Base-by-base conservation (phyloP, 2,329 filamentous ascomycete species). In the Paecilomyces variotii region DNA sequence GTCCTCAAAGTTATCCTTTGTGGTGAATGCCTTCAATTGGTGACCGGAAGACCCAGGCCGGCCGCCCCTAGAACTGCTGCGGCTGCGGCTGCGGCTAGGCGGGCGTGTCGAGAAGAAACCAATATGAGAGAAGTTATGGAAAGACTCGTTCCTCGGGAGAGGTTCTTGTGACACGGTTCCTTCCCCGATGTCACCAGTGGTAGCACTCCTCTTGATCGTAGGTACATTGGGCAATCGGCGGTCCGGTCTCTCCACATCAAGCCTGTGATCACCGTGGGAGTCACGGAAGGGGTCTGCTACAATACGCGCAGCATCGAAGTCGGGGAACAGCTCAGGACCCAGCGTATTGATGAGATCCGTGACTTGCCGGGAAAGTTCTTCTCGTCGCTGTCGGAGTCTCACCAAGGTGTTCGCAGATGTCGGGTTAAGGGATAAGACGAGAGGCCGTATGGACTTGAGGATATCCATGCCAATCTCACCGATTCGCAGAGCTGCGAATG, bases 391-490 rank as follows among this genome's bases (percentile, higher is more conserved):
- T 59, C 91, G 86, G 55, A 99, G 83, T 66, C 87, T 88, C 62
- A 90, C 84, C 54, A 99, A 84, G 59, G 88, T 90, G 76, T 92
- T 96, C 72, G 86, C 88, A 1, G 90, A 93, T 3, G 86, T 86
- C 1, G 94, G 94, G 67, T 89, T 88, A 68, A 97, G 82, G 63
- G 90, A 94, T 34, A 97, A 81, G 53, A 96, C 80, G 9, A 99
- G 83, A 4, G 94, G 94, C 9, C 91, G 85, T 14, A 99, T 82
- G 0, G 93, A 97, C 76, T 97, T 99, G 78, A 94, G 80, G 58
- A 99, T 97, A 70, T 99, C 94, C 91, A 99, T 97, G 56, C 93
- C 94, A n/a, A 96, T 88, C 76, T 99, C 94, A 53, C 94, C 94
- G 64, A 97, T 96, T 10, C 94, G 88, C 56, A 99, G 85, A 5